phyloP scores from a whole-genome alignment of 495 filamentous ascomycete genomes.

The Neurospora africana region DNA sequence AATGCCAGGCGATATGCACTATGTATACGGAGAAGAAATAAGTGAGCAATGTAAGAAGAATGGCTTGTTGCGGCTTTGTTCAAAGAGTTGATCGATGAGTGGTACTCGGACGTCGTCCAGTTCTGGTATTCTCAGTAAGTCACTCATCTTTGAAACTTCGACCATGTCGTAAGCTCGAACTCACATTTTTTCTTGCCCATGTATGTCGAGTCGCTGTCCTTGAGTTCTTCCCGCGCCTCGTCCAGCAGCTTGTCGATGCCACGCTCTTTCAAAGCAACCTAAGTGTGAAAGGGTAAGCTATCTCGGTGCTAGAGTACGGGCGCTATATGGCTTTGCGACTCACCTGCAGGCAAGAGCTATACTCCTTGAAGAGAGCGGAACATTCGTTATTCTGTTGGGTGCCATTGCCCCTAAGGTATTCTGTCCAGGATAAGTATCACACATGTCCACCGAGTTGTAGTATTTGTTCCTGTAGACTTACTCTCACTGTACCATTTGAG shows the following conservation, averaged over 20 bases:
- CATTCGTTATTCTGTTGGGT: conserved; percentile 66
- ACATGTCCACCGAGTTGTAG: neutral
- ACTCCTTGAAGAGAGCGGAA: conserved; percentile 70
- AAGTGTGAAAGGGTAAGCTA: neutral
- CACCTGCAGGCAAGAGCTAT: conserved; percentile 71
- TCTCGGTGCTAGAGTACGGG: neutral
- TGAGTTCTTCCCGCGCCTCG: conserved; percentile 71
- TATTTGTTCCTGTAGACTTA: conserved; percentile 29
- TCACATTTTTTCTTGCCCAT: conserved; percentile 44
- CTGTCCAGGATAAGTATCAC: conserved; percentile 30
- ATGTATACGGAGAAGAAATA: neutral
- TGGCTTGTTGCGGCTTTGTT: neutral
- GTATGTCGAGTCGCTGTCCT: conserved; percentile 66
- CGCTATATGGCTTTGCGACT: conserved; percentile 9
- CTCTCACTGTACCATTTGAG: conserved; percentile 96
- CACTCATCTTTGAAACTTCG: neutral
- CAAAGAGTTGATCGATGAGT: neutral
- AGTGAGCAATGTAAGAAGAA: neutral
- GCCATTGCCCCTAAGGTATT: conserved; percentile 74
- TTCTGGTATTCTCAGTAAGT: neutral
- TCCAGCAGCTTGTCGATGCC: conserved; percentile 82
- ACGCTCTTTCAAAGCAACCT: conserved; percentile 73
- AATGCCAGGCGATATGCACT: neutral
- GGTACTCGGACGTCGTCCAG: neutral
- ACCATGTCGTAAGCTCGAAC: neutral